A percentile compares a stretch with the other conserved stretches of the same genome.
Evolutionary conservation across 1,139 yeast genomes (phyloP).

Genomic region (Yamadazyma membranifaciens): DNA sequence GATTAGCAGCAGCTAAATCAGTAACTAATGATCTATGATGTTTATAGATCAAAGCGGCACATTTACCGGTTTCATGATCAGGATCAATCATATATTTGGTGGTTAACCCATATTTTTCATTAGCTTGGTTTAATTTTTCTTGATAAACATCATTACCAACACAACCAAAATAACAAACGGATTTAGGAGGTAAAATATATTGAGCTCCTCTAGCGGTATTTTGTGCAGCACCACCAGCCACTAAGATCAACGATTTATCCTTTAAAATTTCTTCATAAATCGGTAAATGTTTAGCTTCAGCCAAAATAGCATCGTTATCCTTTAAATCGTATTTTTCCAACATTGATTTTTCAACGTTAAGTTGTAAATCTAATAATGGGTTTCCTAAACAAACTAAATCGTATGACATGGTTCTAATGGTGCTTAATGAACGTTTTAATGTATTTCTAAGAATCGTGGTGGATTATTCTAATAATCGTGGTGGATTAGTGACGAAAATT

Average conservation of each 20-base stretch:
- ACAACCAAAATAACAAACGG: slow-evolving; percentile 93
- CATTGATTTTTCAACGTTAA: slow-evolving; percentile 66
- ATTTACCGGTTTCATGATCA: slow-evolving; percentile 86
- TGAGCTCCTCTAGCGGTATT: slow-evolving; percentile 99
- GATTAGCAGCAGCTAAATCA: slow-evolving; percentile 97
- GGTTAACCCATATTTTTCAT: slow-evolving; percentile 81
- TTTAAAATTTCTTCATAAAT: slow-evolving; percentile 76
- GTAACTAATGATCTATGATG: slow-evolving; percentile 90
- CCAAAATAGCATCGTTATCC: slow-evolving; percentile 92
- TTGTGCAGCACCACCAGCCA: slow-evolving; percentile 99
- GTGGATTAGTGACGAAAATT: slow-evolving; percentile 20
- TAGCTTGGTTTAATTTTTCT: slow-evolving; percentile 78
- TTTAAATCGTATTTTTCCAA: slow-evolving; percentile 79
- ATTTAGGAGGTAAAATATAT: slow-evolving; percentile 74
- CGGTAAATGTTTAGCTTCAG: slow-evolving; percentile 84
- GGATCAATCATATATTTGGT: slow-evolving; percentile 82
- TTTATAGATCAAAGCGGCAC: slow-evolving; percentile 94
- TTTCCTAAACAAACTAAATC: slow-evolving; percentile 50
- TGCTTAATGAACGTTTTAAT: slow-evolving; percentile 11
- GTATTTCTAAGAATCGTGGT: slow-evolving; percentile 17
- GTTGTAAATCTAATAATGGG: slow-evolving; percentile 87
- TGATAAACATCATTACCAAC: slow-evolving; percentile 93
- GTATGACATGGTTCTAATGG: slow-evolving; percentile 14
- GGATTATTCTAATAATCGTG: slow-evolving; percentile 14
- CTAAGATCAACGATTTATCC: slow-evolving; percentile 59